phyloP scores from a whole-genome alignment of 169 alveolate species.

The Cyclospora cayetanensis region DNA sequence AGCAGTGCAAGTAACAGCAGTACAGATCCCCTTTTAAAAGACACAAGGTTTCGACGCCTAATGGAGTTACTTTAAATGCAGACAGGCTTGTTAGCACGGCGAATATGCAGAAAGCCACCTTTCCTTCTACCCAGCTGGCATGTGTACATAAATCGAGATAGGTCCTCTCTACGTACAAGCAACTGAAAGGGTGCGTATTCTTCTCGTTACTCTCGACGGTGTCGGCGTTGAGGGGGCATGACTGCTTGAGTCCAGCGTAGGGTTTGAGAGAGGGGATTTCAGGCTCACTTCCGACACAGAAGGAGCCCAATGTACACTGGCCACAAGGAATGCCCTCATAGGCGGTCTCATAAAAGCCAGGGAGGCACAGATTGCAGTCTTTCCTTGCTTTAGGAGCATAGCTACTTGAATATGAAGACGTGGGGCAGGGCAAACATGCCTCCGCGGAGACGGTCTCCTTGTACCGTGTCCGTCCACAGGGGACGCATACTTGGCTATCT shows the following conservation, averaged over 20 bases:
- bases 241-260: constrained; percentile 75
- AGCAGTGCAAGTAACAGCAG: neutral
- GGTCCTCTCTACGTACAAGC: constrained; percentile 76
- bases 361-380: constrained; percentile 78
- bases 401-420: constrained; percentile 61
- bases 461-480: constrained; percentile 23
- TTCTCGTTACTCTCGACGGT: constrained; percentile 76
- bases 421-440: constrained; percentile 21
- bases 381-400: constrained; percentile 45
- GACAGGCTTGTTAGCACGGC: neutral
- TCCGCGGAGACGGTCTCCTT: constrained; percentile 15
- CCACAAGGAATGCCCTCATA: constrained; percentile 72
- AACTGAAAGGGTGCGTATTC: constrained; percentile 73
- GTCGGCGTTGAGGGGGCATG: constrained; percentile 79
- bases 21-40: neutral
- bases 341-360: constrained; percentile 80
- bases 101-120: neutral
- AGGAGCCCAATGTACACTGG: constrained; percentile 78
- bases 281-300: constrained; percentile 82
- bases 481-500: constrained; percentile 26
- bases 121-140: neutral
- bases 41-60: neutral
- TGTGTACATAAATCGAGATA: constrained; percentile 37
- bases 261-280: constrained; percentile 64
- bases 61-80: neutral